Percentiles rank a stretch among this genome's conserved stretches.
Conservation (phyloP, 139 green algal genomes). For the Chlorella sorokiniana region DNA sequence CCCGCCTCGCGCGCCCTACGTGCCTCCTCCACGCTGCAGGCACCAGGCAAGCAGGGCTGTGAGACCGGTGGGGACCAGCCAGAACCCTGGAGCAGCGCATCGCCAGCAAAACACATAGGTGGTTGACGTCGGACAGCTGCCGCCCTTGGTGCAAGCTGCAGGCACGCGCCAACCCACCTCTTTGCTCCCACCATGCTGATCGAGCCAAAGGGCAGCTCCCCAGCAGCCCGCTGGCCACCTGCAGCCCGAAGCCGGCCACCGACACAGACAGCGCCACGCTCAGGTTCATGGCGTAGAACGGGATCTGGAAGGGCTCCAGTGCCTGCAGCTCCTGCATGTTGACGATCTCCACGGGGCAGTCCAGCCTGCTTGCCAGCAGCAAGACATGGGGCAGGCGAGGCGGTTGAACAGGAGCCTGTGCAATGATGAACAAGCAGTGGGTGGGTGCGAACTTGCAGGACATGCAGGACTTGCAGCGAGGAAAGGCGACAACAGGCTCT, state of each 20-base stretch:
- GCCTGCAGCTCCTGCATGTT: constrained; percentile 38
- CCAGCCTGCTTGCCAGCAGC: constrained; percentile 7
- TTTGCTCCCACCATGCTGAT: constrained; percentile 61
- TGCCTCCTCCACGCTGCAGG: constrained; percentile 65
- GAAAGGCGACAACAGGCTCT: neutral
- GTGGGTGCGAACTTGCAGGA: too few relatives aligned
- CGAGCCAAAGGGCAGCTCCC: constrained; percentile 63
- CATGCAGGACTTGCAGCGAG: too few relatives aligned
- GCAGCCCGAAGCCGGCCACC: constrained; percentile 61
- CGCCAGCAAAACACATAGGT: neutral
- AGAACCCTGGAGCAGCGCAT: neutral
- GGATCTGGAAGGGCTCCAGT: constrained; percentile 33
- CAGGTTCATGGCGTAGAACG: constrained; percentile 64
- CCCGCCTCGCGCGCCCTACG: constrained; percentile 56
- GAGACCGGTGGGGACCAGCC: neutral
- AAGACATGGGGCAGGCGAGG: too few relatives aligned
- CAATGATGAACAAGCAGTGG: too few relatives aligned
- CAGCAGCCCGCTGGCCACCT: constrained; percentile 72
- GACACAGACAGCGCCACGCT: constrained; percentile 27
- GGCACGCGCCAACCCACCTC: neutral
- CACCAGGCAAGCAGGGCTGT: neutral
- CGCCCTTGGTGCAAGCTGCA: neutral
- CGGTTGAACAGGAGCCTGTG: too few relatives aligned
- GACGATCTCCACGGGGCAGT: constrained; percentile 46
- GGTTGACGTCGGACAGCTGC: too few relatives aligned